Base-by-base conservation (phyloP, 345 rosid species). In the Acer yangbiense region DNA sequence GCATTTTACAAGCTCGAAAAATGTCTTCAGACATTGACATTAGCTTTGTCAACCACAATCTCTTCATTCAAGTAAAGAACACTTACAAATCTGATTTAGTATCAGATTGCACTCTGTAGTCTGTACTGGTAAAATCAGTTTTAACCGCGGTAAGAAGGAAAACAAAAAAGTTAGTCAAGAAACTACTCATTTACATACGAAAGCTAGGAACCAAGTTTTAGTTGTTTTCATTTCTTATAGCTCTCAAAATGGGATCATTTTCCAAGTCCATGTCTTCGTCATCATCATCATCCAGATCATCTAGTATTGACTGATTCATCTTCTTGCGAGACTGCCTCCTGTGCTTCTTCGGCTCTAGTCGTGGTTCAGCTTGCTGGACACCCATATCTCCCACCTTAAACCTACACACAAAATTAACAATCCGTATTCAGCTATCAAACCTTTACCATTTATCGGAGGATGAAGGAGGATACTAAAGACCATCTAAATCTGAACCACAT, bases 301-400 rank as follows among this genome's bases (percentile, higher is more conserved):
- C 84, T 44, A 89, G 73, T 71, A 90, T 50, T 0, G 94, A 87
- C 81, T 95, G 97, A 81, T 93, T 93, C 8, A 87, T 88, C 67
- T 84, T 89, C 86, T 88, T 93, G 64, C 98, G 91, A 7, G 95
- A 95, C 66, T 84, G 88, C 55, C 98, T 90, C 73, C 98, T 84
- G 64, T 95, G 93, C 88, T 93, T 95, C 83, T 95, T 95, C 12
- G 82, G 90, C 75, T 89, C 89, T 81, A 95, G 81, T 57, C 93
- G 82, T 11, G 98, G 98, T 75, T 95, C 99, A 6, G 94, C 97
- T 79, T 90, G 94, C 83, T 86, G 84, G 18, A 89, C 88, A 48
- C 97, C 99, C 97, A 86, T 87, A 55, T 82, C 89, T 74, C 98
- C 96, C 54, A 84, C 81, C 71, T 95, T 95, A 84, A 87, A 90